Conservation (phyloP, 441 rosid species). For the Pelargonium myrrhifolium region DNA sequence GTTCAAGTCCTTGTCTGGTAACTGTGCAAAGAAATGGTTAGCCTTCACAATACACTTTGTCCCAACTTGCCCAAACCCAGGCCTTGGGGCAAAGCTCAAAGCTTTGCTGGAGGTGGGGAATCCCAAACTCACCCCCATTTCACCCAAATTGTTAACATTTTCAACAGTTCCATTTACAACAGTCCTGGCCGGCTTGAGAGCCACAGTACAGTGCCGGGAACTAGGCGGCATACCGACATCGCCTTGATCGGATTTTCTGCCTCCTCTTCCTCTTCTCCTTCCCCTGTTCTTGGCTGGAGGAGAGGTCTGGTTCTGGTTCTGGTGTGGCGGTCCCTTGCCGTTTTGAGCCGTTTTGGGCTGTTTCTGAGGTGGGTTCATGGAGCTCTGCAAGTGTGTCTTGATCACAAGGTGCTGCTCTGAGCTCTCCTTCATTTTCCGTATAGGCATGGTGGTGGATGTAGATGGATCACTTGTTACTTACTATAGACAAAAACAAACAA, state of each 20-base stretch:
- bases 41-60: conserved; percentile 91
- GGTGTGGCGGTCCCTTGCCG: conserved; percentile 58
- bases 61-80: conserved; percentile 84
- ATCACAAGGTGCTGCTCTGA: conserved; percentile 65
- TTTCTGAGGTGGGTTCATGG: conserved; percentile 48
- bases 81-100: conserved; percentile 66
- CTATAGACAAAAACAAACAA: not conserved
- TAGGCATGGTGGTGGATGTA: conserved; percentile 48
- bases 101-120: conserved; percentile 64
- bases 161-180: conserved; percentile 25
- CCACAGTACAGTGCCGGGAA: conserved; percentile 79
- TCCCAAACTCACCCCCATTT: conserved; percentile 36
- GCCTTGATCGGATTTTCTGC: conserved; percentile 80
- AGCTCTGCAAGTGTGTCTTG: conserved; percentile 55
- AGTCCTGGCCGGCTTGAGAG: conserved; percentile 37
- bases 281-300: conserved; percentile 59
- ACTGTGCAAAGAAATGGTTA: conserved; percentile 88
- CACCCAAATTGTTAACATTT: conserved; percentile 26
- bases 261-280: conserved; percentile 93
- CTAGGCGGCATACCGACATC: conserved; percentile 80
- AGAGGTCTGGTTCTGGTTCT: conserved; percentile 44
- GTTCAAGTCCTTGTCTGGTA: conserved; percentile 80
- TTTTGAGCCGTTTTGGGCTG: conserved; percentile 53
- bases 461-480: conserved; percentile 11
- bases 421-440: conserved; percentile 77